phyloP scores from a whole-genome alignment of 225 moss, liverwort and hornwort species.

The Straminergon stramineum region DNA sequence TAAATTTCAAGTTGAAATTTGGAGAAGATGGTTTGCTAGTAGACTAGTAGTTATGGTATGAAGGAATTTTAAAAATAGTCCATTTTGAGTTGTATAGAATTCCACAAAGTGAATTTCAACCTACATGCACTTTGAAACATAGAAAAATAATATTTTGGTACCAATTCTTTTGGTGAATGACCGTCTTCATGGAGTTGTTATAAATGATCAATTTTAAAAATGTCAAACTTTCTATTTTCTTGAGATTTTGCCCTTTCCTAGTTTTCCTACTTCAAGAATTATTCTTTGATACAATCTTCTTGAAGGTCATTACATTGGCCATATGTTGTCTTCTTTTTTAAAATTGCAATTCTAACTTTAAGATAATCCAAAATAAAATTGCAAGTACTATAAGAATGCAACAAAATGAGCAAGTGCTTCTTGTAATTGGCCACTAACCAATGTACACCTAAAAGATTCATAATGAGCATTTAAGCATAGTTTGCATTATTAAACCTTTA shows the following conservation, averaged over 20 bases:
- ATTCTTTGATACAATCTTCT: background rate
- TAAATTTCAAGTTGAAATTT: background rate
- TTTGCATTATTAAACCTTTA: background rate
- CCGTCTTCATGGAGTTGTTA: background rate
- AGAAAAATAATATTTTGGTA: background rate
- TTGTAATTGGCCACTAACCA: background rate
- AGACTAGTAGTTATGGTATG: accelerated
- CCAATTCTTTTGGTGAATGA: background rate
- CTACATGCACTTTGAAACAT: background rate
- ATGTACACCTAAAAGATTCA: too few relatives aligned
- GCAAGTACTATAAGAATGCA: accelerated
- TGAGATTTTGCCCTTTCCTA: background rate
- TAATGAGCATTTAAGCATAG: too few relatives aligned
- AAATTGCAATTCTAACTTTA: background rate
- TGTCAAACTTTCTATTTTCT: background rate
- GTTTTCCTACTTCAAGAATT: background rate
- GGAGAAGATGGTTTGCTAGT: accelerated
- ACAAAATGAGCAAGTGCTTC: accelerated
- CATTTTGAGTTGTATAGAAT: background rate
- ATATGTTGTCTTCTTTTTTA: too few relatives aligned
- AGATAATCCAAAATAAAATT: too few relatives aligned
- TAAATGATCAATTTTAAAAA: background rate
- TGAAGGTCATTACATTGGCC: background rate
- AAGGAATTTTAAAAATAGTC: too few relatives aligned
- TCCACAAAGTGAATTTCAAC: accelerated